These are phyloP conservation scores for Neofusicoccum ribis DNA, from an alignment of 2,329 filamentous ascomycete genomes.

Conservation along the genomic window DNA sequence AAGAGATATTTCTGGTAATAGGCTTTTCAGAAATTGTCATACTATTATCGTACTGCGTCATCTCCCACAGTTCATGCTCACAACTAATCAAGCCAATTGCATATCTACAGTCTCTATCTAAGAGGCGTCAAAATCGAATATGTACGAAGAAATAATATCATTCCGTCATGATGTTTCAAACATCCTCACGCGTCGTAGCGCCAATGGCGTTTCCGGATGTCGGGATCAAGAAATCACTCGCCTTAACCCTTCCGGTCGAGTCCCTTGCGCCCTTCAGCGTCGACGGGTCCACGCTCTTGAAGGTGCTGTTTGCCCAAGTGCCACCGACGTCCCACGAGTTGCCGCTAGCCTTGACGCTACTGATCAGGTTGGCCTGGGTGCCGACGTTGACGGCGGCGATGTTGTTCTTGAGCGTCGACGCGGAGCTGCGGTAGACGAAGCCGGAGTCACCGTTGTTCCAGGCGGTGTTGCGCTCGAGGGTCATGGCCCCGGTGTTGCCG, in stretches of 20 bases:
- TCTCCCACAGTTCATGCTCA: no score
- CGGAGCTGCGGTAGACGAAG: slow-evolving; percentile 39
- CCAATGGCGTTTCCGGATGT: slow-evolving; percentile 40
- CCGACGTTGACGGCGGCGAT: slow-evolving; percentile 40
- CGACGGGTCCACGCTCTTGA: slow-evolving; percentile 40
- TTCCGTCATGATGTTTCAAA: neutral
- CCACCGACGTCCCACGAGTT: slow-evolving; percentile 47
- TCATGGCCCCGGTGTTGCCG: slow-evolving; percentile 44
- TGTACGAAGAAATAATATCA: neutral
- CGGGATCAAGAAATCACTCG: slow-evolving; percentile 47
- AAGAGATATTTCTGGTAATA: no score
- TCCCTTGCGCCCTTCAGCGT: slow-evolving; percentile 41
- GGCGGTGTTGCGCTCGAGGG: slow-evolving; percentile 47
- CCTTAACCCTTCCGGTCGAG: slow-evolving; percentile 42
- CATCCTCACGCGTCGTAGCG: slow-evolving; percentile 37
- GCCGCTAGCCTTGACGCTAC: slow-evolving; percentile 31
- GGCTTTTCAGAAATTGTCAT: no score
- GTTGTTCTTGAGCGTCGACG: slow-evolving; percentile 41
- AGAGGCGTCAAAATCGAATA: neutral
- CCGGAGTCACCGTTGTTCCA: slow-evolving; percentile 49
- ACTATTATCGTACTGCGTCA: no score
- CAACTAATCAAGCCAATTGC: no score
- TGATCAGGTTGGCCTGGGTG: slow-evolving; percentile 26
- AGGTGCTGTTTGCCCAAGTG: slow-evolving; percentile 42
- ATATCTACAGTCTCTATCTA: neutral